Base-by-base conservation (phyloP, 805 yeast genomes). In the Candida nemodendra region DNA sequence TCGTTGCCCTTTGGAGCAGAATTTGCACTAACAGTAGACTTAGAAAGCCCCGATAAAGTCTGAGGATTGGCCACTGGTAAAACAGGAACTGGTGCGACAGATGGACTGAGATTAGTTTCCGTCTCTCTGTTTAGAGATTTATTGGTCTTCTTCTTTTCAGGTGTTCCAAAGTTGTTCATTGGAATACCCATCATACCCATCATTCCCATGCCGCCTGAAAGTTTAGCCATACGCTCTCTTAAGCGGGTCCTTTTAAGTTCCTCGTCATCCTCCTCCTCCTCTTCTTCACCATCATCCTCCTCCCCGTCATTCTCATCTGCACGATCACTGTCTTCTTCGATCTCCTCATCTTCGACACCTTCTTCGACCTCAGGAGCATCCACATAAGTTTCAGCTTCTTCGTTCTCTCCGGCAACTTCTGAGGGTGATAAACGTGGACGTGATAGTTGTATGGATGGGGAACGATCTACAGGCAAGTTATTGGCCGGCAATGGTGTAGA, bases 171-270 rank as follows among this genome's bases (percentile, higher is more conserved):
- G 7, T 61, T 47, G 13, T 57, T 47, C 39, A 51, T 42, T 18
- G 62, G 59, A 59, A 69, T 67, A 14, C 68, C 56, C 44, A 76
- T 72, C 82, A 77, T 77, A 30, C 89, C 90, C 62, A 80, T 74
- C 80, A 84, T 76, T 41, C 85, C 82, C 65, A 84, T 74, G 4
- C 89, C 89, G 15, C 96, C 95, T 0, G 97, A 84, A 14, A 91
- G 74, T 52, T 82, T 86, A n/a, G 99, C 98, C 96, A 91, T 91
- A 44, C 97, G 76, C 47, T 85, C 96, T 15, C 95, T 81, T 36
- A 91, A 68, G 5, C 82, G 86, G 32, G 82, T 74, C 51, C 93
- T 76, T 39, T 83, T 76, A 4, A 81, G 69, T 45, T 84, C 93
- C 55, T 85, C 95, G 29, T 78, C 84, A 36, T 84, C 91, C 36